Base-by-base conservation (phyloP, 2,329 filamentous ascomycete genomes). In the Monosporascus sp. region DNA sequence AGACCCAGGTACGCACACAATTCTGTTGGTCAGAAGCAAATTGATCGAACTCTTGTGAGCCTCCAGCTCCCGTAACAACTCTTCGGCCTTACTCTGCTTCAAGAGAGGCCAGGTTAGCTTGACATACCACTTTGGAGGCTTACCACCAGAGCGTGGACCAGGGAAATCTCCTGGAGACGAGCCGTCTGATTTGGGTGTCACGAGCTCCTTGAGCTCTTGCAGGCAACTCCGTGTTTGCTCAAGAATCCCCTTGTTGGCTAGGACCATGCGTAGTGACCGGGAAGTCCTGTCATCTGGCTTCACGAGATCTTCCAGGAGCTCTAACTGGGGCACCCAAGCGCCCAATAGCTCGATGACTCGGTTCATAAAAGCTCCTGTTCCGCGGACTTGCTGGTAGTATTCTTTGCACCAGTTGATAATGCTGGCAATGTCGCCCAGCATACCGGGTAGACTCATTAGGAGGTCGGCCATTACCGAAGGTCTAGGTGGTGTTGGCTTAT, bases 61-160 rank as follows among this genome's bases (percentile, higher is more conserved):
- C 20, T 57, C 49, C 2, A 57, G 40, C 37, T 45, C 22, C n/a
- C 20, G 2, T 7, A 48, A 41, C 2, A 55, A 17, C 22, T 51
- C 28, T n/a, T 31, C 41, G 14, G 51, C 40, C 17, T 38, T 49
- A 11, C 9, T 14, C 24, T 48, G n/a, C 17, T 51, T 51, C 24
- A 18, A 5, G 24, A 28, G 1, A 14, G 43, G 43, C 43, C 43
- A 46, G 3, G 43, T 46, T n/a, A 46, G 43, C 15, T n/a, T 46
- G 1, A 31, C 14, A 7, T 17, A 26, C 20, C 7, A 9, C 15
- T 3, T 40, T 18, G 5, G 22, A 5, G 24, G 2, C 11, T 3
- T 6, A 45, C 1, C 3, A 28, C 8, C 2, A 2, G 6, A 7
- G 43, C 9, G n/a, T 26, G 0, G 24, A 15, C 6, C 2, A 3